These are phyloP conservation scores for Pseudomassariella vexata DNA, from an alignment of 2,329 filamentous ascomycete species.

Conservation along the genomic window DNA sequence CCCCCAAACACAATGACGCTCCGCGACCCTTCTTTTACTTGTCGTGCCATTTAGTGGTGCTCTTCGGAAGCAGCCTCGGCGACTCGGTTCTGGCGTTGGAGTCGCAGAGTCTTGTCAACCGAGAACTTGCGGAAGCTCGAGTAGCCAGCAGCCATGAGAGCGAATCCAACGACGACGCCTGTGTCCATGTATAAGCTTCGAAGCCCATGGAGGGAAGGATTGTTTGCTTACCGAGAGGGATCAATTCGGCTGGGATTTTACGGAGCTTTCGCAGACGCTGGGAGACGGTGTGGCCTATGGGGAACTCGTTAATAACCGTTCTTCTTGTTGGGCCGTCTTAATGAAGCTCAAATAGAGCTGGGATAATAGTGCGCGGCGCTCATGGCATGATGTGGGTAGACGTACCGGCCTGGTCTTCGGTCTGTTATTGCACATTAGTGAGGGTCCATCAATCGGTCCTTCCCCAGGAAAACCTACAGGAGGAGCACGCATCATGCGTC, in stretches of 20 bases:
- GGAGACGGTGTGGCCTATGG: conserved; percentile 86
- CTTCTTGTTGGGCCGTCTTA: conserved; percentile 4
- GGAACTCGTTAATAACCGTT: conserved; percentile 13
- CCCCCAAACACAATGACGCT: conserved; percentile 12
- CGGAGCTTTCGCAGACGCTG: conserved; percentile 88
- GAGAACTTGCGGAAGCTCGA: conserved; percentile 76
- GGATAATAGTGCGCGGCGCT: conserved; percentile 14
- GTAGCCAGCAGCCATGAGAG: conserved; percentile 75
- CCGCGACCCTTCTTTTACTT: conserved; percentile 3
- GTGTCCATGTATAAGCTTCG: conserved; percentile 15
- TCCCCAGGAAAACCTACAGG: conserved; percentile 53
- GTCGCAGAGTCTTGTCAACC: conserved; percentile 87
- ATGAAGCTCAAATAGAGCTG: conserved; percentile 1
- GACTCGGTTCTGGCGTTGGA: conserved; percentile 63
- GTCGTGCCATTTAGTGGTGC: conserved; percentile 26
- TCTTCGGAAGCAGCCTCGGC: conserved; percentile 28
- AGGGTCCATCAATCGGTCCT: conserved; percentile 30
- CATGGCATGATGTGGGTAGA: conserved; percentile 17
- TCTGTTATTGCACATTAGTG: conserved; percentile 42
- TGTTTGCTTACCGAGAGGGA: conserved; percentile 74
- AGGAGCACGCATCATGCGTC: conserved; percentile 63
- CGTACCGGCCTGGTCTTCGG: conserved; percentile 64
- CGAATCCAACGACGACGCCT: conserved; percentile 86
- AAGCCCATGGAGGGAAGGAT: conserved; percentile 8
- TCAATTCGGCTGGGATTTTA: conserved; percentile 88